Base-by-base conservation (phyloP, 306 rosid genomes). In the Castanopsis chinensis region DNA sequence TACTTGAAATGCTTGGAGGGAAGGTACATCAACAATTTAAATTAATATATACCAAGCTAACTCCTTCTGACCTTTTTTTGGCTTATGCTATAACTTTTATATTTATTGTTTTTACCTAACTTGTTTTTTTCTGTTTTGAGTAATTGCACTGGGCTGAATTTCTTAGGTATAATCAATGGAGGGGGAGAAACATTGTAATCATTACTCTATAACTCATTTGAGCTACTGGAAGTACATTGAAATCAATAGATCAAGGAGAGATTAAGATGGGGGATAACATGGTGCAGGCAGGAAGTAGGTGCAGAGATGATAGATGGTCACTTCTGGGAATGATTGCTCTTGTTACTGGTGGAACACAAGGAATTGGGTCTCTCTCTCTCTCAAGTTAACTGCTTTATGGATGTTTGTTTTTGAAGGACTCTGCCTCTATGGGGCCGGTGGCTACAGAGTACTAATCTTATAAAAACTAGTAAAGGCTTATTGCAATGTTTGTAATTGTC, bases 291-390 rank as follows among this genome's bases (percentile, higher is more conserved):
- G 78, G 75, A 74, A 53, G 74, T 37, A 80, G 13, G 21, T 73
- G 69, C 53, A 54, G 65, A 69, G 82, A 77, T 49, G 13, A 69
- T 35, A 60, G 85, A 79, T 86, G 86, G 86, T 86, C 86, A 19
- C 86, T 83, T 3, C 58, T 68, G 35, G 89, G 89, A 15, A 80
- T 86, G 89, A 76, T 80, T 51, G 83, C 85, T 54, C 76, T 86
- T 17, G 86, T 86, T 0, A 86, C 86, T 0, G 86, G 86, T 14
- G 84, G 84, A 76, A 82, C 82, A 18, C 61, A 74, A 60, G 89
- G 86, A 49, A 73, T 82, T 3, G 81, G 89, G 89, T 86, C 35
- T 12, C 35, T 52, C 5, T 15, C 45, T 35, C 13, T 15, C 17
- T 17, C 43, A 23, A n/a, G 5, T 17, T 72, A 12, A 9, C 8